Evolutionary conservation across 2,329 filamentous ascomycete genomes (phyloP).

Genomic region (Epichloe coenophiala): DNA sequence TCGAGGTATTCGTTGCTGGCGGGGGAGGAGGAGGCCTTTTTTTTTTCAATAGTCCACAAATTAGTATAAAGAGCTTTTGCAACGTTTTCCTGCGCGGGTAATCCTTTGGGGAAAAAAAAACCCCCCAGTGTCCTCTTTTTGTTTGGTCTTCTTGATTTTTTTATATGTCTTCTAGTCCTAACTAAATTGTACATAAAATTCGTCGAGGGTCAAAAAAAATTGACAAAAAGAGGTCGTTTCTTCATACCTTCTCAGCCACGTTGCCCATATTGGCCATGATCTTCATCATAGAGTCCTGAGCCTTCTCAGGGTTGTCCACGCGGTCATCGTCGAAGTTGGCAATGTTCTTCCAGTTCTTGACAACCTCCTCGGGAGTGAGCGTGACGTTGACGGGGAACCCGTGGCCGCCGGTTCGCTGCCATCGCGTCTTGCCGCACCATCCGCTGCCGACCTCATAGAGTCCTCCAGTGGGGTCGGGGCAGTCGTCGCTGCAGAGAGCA

Average conservation of each 20-base stretch:
- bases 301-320: conserved; percentile 72
- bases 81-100: neutral
- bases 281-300: conserved; percentile 64
- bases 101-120: neutral
- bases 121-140: neutral
- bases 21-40: conserved; percentile 5
- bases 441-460: conserved; percentile 93
- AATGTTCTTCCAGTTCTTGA: conserved; percentile 64
- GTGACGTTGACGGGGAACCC: conserved; percentile 80
- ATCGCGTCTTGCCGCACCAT: conserved; percentile 84
- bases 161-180: conserved; percentile 8
- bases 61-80: neutral
- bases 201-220: conserved; percentile 3
- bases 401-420: conserved; percentile 82
- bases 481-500: conserved; percentile 71
- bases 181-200: conserved; percentile 9
- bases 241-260: conserved; percentile 52
- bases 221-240: conserved; percentile 9
- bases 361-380: conserved; percentile 73
- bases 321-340: conserved; percentile 77
- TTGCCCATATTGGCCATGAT: conserved; percentile 74
- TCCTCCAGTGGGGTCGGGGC: conserved; percentile 71
- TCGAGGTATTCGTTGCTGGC: conserved; percentile 53
- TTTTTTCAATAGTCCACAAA: neutral
- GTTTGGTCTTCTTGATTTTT: neutral